Conservation (phyloP, 352 stramenopile genomes). For the Lagenidium sp. region DNA sequence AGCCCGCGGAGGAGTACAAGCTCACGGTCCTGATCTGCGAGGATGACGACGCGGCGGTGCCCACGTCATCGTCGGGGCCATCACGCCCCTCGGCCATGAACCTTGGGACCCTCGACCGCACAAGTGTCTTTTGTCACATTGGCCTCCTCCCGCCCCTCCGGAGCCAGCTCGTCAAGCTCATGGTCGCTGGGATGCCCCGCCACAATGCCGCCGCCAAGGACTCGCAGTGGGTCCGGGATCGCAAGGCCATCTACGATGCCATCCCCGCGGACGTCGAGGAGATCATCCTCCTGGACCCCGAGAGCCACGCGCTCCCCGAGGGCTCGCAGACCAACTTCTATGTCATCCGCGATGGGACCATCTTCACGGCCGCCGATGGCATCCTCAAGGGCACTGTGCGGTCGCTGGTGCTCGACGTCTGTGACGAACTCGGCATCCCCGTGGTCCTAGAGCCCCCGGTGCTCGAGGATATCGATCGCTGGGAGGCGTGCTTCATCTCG, state of each 20-base stretch:
- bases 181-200: slow-evolving; percentile 55
- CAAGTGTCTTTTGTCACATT: slow-evolving; percentile 68
- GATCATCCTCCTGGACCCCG: slow-evolving; percentile 78
- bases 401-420: slow-evolving; percentile 62
- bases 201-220: slow-evolving; percentile 71
- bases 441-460: slow-evolving; percentile 41
- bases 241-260: slow-evolving; percentile 63
- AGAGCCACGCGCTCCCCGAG: slow-evolving; percentile 44
- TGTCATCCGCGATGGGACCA: slow-evolving; percentile 30
- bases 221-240: slow-evolving; percentile 64
- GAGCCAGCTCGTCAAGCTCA: slow-evolving; percentile 53
- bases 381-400: slow-evolving; percentile 77
- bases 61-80: slow-evolving; percentile 7
- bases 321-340: slow-evolving; percentile 86
- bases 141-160: slow-evolving; percentile 52
- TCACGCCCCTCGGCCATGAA: too few relatives aligned
- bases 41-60: slow-evolving; percentile 5
- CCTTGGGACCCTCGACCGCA: too few relatives aligned
- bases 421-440: slow-evolving; percentile 33
- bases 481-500: slow-evolving; percentile 77
- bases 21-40: slow-evolving; percentile 69
- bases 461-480: slow-evolving; percentile 43
- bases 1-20: slow-evolving; percentile 69
- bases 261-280: slow-evolving; percentile 64
- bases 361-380: slow-evolving; percentile 58